Conservation (phyloP, 2,329 filamentous ascomycete species). For the Acephala macrosclerotiorum region DNA sequence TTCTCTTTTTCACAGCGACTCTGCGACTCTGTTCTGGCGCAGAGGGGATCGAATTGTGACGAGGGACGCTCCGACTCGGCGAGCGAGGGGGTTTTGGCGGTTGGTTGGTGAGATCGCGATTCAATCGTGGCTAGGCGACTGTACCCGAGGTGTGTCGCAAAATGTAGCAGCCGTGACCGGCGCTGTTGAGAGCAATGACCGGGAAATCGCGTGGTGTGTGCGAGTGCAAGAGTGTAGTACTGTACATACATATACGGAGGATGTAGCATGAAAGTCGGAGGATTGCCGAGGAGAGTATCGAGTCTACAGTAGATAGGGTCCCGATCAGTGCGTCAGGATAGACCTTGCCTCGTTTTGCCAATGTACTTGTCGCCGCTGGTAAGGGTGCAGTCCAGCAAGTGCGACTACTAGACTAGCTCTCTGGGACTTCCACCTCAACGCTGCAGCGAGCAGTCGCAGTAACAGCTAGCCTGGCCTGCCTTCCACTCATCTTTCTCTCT, state of each 20-base stretch:
- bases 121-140: neutral
- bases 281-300: neutral
- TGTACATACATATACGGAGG: neutral
- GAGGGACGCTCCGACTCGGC: conserved; percentile 14
- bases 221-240: neutral
- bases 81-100: conserved; percentile 8
- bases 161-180: neutral
- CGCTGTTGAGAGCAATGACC: neutral
- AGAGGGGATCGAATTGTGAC: neutral
- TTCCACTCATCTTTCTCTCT: neutral
- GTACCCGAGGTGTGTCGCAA: conserved; percentile 16
- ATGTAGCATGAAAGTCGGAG: neutral
- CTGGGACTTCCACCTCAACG: neutral
- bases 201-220: neutral
- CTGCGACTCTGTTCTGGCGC: neutral
- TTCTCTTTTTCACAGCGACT: neutral
- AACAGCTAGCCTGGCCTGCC: neutral
- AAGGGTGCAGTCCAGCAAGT: neutral
- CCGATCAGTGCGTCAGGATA: conserved; percentile 8
- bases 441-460: conserved; percentile 5
- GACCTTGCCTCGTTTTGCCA: neutral
- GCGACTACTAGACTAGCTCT: neutral
- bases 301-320: neutral
- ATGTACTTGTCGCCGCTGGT: conserved; percentile 2
- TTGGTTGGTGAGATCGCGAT: conserved; percentile 8